Base-by-base conservation (phyloP, 2,329 filamentous ascomycete genomes). In the Cadophora luteo-olivacea region DNA sequence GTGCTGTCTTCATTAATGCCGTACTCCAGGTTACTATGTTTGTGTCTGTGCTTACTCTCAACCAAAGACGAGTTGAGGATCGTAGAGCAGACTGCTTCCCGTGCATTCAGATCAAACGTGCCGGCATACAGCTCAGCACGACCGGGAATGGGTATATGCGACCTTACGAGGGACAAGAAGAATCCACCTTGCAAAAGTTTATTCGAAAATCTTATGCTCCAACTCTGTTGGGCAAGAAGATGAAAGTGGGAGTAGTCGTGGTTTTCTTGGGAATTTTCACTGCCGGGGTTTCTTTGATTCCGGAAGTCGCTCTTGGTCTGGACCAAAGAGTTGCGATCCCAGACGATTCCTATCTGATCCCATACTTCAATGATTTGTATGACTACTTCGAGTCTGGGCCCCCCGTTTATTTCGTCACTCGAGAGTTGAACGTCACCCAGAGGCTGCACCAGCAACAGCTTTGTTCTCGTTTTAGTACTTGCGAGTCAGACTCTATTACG, bases 11-110 rank as follows among this genome's bases (percentile, higher is more conserved):
- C 75, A 95, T 99, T 84, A 99, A 99, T 78, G 97, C 97, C 0
- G 79, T 98, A n/a, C 83, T 99, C 6, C 96, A 99, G 79, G 91
- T 98, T 73, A 99, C 97, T 0, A 95, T 98, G 89, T 99, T 99
- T 77, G 87, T 97, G 49, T 95, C 97, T 0, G 91, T 98, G 3
- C 85, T 99, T 8, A 89, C 94, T 1, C 85, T 97, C 68, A 99
- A 99, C 77, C 96, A 99, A 81, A 88, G 89, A 77, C 88, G 97
- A 9, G 94, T 97, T 0, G 95, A 99, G 77, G 91, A 92, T 74
- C 89, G 92, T 65, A 89, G 95, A 32, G 93, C 94, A 60, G 96
- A 99, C 79, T 96, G 97, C 77, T 89, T 97, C 77, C 97, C 96
- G 4, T 99, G 92, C 81, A 83, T 97, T 70, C 92, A 91, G 65